Percentiles rank a stretch among this genome's conserved stretches.
phyloP scores from a whole-genome alignment of 176 grass and related monocot species.

The Carex littledalei region DNA sequence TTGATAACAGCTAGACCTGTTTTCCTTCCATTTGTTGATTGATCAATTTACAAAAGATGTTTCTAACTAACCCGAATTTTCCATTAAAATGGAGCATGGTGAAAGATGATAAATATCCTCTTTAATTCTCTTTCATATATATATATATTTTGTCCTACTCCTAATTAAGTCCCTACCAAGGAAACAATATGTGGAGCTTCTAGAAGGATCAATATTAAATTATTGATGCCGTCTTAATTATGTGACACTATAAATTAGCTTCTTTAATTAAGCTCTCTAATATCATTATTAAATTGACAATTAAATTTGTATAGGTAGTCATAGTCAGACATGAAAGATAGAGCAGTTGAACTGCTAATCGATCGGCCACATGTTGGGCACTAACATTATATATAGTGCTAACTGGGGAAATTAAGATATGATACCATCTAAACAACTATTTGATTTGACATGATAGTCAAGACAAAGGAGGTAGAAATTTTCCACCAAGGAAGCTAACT shows the following conservation, averaged over 20 bases:
- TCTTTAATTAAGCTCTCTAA: neutral
- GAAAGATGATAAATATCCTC: neutral
- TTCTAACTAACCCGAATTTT: neutral
- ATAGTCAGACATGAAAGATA: slow-evolving; percentile 16
- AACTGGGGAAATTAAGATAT: neutral
- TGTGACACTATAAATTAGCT: neutral
- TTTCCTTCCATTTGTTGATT: neutral
- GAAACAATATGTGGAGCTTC: neutral
- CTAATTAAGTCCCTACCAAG: neutral
- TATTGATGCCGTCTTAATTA: neutral
- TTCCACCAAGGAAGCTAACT: neutral
- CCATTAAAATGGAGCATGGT: neutral
- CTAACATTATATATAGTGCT: neutral
- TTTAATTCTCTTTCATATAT: neutral
- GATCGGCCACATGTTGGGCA: neutral
- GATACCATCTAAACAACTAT: neutral
- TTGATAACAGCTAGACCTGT: neutral
- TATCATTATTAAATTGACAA: neutral
- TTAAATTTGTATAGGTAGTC: neutral
- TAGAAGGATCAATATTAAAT: neutral
- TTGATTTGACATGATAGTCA: slow-evolving; percentile 7
- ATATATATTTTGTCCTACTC: neutral
- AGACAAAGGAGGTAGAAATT: slow-evolving; percentile 6
- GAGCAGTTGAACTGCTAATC: slow-evolving; percentile 21
- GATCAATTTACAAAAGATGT: neutral